Conservation (phyloP, 1,284 basidiomycete genomes). For the Inonotus obliquus region DNA sequence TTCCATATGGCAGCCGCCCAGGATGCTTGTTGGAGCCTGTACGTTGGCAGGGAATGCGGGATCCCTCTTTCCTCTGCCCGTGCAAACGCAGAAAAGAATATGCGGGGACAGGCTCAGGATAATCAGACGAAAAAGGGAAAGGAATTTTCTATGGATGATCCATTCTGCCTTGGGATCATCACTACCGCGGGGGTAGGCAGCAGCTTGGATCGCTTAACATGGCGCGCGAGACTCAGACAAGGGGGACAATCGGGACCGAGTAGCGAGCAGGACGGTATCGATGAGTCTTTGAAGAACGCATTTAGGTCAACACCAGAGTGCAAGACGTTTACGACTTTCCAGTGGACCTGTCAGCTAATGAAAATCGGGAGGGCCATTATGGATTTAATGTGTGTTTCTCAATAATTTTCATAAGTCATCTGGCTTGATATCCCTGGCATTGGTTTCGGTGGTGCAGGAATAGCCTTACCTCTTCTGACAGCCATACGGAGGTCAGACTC, state of each 20-base stretch:
- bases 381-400: conserved; percentile 49
- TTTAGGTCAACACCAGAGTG: neutral
- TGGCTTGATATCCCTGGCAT: neutral
- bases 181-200: neutral
- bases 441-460: conserved; percentile 32
- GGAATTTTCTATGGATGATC: conserved; percentile 11
- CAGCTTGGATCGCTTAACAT: conserved; percentile 10
- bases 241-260: too few species aligned
- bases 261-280: too few species aligned
- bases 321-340: conserved; percentile 46
- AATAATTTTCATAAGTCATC: neutral
- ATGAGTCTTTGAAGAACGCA: too few species aligned
- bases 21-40: conserved; percentile 57
- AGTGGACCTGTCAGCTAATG: conserved; percentile 48
- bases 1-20: conserved; percentile 24
- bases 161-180: conserved; percentile 7
- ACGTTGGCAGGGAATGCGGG: conserved; percentile 53
- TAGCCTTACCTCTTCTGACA: conserved; percentile 34
- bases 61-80: conserved; percentile 31
- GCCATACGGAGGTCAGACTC: conserved; percentile 36
- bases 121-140: neutral
- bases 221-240: conserved; percentile 6
- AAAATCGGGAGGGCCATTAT: conserved; percentile 51
- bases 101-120: neutral
- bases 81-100: neutral